phyloP scores from a whole-genome alignment of 257 asterid species.

The Craterostigma plantagineum region DNA sequence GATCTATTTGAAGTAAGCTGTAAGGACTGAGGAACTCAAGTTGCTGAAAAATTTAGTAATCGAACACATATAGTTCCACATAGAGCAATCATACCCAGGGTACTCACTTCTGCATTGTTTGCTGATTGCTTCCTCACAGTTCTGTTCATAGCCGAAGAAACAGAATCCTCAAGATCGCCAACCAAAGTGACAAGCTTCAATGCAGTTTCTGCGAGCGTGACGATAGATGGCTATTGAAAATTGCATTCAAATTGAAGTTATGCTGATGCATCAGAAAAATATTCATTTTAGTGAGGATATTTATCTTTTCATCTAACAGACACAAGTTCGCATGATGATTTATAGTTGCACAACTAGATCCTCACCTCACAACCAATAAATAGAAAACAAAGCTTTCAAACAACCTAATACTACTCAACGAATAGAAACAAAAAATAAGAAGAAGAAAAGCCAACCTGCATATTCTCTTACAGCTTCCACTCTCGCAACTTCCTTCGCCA shows the following conservation, averaged over 20 bases:
- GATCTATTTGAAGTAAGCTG: no score
- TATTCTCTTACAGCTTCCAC: slow-evolving; percentile 77
- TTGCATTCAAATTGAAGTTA: no score
- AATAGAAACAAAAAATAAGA: background rate
- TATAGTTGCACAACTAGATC: background rate
- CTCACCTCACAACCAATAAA: background rate
- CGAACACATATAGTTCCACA: background rate
- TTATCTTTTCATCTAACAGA: no score
- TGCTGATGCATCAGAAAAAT: no score
- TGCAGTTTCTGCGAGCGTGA: slow-evolving; percentile 49
- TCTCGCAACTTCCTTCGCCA: slow-evolving; percentile 96
- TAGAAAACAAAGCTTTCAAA: background rate
- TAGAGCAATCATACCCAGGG: background rate
- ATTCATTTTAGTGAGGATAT: no score
- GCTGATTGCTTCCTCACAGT: slow-evolving; percentile 39
- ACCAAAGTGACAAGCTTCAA: slow-evolving; percentile 79
- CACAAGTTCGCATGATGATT: no score
- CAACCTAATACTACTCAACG: background rate
- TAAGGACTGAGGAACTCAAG: background rate
- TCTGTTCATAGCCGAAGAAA: slow-evolving; percentile 48
- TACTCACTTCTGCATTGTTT: slow-evolving; percentile 51
- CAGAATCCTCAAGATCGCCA: slow-evolving; percentile 93
- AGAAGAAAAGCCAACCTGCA: slow-evolving; percentile 38
- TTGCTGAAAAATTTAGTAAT: background rate
- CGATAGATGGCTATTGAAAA: no score